phyloP scores from a whole-genome alignment of 2,329 filamentous ascomycete species.

The Plectosphaerella sp. region DNA sequence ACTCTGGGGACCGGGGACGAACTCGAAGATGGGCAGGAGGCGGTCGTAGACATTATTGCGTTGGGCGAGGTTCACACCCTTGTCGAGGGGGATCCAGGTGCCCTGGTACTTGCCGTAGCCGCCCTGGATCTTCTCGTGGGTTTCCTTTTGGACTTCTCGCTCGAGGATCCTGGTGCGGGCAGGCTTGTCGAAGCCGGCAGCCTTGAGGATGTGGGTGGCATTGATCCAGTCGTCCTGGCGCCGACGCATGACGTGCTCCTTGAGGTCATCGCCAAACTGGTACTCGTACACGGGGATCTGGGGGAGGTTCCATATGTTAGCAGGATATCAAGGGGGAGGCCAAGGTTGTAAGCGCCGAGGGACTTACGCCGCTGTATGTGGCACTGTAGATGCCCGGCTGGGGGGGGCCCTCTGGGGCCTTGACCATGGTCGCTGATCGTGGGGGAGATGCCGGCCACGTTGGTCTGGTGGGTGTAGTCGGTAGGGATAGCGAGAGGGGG shows the following conservation, averaged over 20 bases:
- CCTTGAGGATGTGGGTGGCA: slow-evolving; percentile 97
- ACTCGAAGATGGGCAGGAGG: slow-evolving; percentile 85
- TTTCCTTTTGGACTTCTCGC: slow-evolving; percentile 92
- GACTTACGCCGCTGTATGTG: slow-evolving; percentile 64
- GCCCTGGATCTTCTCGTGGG: slow-evolving; percentile 96
- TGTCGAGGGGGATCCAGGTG: slow-evolving; percentile 89
- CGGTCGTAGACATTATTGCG: slow-evolving; percentile 85
- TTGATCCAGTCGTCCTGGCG: slow-evolving; percentile 97
- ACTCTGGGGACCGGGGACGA: slow-evolving; percentile 74
- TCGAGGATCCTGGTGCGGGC: slow-evolving; percentile 92
- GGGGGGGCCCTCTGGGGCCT: slow-evolving; percentile 19
- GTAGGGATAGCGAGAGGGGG: neutral
- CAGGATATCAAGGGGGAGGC: neutral
- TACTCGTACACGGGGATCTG: slow-evolving; percentile 95
- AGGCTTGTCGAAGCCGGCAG: slow-evolving; percentile 95
- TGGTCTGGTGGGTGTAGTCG: neutral
- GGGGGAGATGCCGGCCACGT: neutral
- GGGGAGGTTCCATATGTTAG: slow-evolving; percentile 2
- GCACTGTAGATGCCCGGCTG: slow-evolving; percentile 58
- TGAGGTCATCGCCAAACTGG: slow-evolving; percentile 73
- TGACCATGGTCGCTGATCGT: slow-evolving; percentile 14
- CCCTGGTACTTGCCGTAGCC: slow-evolving; percentile 99
- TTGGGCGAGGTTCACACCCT: slow-evolving; percentile 76
- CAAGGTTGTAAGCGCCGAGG: slow-evolving; percentile 2
- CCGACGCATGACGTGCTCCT: slow-evolving; percentile 92